These are phyloP conservation scores for Hanseniaspora lindneri DNA, from an alignment of 805 yeast species.

Conservation along the genomic window DNA sequence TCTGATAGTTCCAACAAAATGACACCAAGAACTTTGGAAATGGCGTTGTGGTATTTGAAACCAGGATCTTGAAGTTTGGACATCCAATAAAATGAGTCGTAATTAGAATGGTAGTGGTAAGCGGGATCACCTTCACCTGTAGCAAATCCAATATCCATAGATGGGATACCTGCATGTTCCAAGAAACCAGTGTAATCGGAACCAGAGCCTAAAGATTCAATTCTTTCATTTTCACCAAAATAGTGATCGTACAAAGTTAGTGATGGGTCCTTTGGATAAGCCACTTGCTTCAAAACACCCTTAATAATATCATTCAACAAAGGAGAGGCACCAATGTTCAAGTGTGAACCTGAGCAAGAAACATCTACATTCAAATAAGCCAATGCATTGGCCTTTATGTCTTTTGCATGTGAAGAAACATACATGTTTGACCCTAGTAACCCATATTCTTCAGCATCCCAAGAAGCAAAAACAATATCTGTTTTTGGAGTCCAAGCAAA, in stretches of 20 bases:
- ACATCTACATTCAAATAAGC: slow-evolving; percentile 64
- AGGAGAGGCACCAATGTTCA: slow-evolving; percentile 46
- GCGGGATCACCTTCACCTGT: slow-evolving; percentile 40
- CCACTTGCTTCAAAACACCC: slow-evolving; percentile 35
- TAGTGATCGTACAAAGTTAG: slow-evolving; percentile 31
- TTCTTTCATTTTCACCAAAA: slow-evolving; percentile 22
- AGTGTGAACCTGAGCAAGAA: slow-evolving; percentile 45
- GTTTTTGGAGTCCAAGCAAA: slow-evolving; percentile 57
- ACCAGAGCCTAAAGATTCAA: slow-evolving; percentile 52
- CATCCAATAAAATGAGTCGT: slow-evolving; percentile 67
- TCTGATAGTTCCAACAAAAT: slow-evolving; percentile 40
- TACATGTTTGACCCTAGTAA: slow-evolving; percentile 65
- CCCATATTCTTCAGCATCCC: slow-evolving; percentile 78
- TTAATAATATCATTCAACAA: slow-evolving; percentile 38
- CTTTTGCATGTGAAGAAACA: slow-evolving; percentile 50
- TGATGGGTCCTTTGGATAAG: slow-evolving; percentile 33
- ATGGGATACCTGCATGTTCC: slow-evolving; percentile 49
- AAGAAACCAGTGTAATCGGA: slow-evolving; percentile 55
- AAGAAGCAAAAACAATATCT: slow-evolving; percentile 56
- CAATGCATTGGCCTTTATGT: slow-evolving; percentile 40
- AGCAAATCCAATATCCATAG: slow-evolving; percentile 49
- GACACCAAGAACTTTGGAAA: slow-evolving; percentile 44
- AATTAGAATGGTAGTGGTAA: slow-evolving; percentile 66
- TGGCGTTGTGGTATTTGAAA: slow-evolving; percentile 45
- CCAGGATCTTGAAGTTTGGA: slow-evolving; percentile 49